These are phyloP conservation scores for Castanea crenata DNA, from an alignment of 306 rosid species.

Conservation along the genomic window DNA sequence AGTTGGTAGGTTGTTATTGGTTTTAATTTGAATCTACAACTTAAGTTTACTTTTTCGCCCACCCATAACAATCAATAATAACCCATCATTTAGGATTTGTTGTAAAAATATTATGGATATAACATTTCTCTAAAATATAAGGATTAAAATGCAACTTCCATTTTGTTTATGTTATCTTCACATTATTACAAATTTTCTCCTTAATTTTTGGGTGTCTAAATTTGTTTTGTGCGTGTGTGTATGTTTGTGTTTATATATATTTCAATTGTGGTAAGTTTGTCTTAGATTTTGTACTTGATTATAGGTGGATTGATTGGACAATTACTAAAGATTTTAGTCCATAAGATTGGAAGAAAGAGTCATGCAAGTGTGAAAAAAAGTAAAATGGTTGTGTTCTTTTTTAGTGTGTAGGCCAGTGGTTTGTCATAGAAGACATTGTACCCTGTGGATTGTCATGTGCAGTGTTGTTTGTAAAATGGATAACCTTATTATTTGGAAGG, in stretches of 20 bases:
- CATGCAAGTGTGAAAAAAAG: not conserved
- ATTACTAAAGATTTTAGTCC: not conserved
- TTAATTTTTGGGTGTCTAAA: not conserved
- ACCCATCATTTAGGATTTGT: no score
- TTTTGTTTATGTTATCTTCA: not conserved
- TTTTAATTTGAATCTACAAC: no score
- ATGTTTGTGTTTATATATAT: not conserved
- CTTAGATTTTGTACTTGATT: not conserved
- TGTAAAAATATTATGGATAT: no score
- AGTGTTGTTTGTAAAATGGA: not conserved
- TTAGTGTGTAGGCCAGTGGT: not conserved
- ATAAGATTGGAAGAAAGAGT: not conserved
- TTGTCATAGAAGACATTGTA: not conserved
- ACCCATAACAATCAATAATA: no score
- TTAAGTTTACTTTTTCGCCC: no score
- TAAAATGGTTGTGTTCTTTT: not conserved
- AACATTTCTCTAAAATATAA: no score
- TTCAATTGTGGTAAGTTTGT: not conserved
- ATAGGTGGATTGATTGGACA: not conserved
- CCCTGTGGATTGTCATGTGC: not conserved
- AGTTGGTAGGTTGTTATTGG: no score
- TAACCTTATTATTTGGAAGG: not conserved
- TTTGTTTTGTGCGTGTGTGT: no score
- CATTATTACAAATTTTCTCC: not conserved
- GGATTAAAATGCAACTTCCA: no score